Conservation (phyloP, 352 stramenopile genomes). For the Phytophthora citrophthora region DNA sequence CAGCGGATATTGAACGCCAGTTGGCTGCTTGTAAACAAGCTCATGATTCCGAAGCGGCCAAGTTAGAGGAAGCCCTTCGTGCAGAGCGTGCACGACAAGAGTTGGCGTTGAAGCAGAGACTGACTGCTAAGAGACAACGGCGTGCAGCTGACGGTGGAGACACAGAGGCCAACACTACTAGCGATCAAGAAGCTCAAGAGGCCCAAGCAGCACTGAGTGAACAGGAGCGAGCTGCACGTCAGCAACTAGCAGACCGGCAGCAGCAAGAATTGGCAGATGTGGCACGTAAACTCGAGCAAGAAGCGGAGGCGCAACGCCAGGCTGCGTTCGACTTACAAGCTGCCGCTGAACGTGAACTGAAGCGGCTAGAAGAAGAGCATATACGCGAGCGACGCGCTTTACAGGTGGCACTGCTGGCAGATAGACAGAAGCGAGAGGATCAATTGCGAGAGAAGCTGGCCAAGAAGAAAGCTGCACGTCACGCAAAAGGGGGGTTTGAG, state of each 20-base stretch:
- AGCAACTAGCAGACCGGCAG: slow-evolving; percentile 29
- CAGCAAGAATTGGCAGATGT: slow-evolving; percentile 32
- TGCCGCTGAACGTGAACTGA: slow-evolving; percentile 43
- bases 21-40: slow-evolving; percentile 40
- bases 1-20: slow-evolving; percentile 44
- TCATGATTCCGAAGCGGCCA: slow-evolving; percentile 36
- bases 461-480: slow-evolving; percentile 33
- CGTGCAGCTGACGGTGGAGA: neutral
- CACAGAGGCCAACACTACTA: neutral
- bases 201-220: slow-evolving; percentile 31
- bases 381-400: slow-evolving; percentile 38
- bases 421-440: slow-evolving; percentile 48
- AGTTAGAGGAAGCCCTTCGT: slow-evolving; percentile 36
- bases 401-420: slow-evolving; percentile 33
- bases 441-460: slow-evolving; percentile 58
- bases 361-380: slow-evolving; percentile 59
- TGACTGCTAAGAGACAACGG: slow-evolving; percentile 39
- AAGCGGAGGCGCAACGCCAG: slow-evolving; percentile 22
- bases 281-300: slow-evolving; percentile 40
- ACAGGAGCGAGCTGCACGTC: slow-evolving; percentile 15
- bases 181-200: slow-evolving; percentile 9
- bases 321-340: slow-evolving; percentile 27
- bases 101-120: slow-evolving; percentile 43
- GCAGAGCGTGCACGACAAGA: slow-evolving; percentile 48
- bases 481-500: slow-evolving; percentile 18